These are phyloP conservation scores for Arthrobotrys sphaeroides DNA, from an alignment of 2,329 filamentous ascomycete species.

Conservation along the genomic window DNA sequence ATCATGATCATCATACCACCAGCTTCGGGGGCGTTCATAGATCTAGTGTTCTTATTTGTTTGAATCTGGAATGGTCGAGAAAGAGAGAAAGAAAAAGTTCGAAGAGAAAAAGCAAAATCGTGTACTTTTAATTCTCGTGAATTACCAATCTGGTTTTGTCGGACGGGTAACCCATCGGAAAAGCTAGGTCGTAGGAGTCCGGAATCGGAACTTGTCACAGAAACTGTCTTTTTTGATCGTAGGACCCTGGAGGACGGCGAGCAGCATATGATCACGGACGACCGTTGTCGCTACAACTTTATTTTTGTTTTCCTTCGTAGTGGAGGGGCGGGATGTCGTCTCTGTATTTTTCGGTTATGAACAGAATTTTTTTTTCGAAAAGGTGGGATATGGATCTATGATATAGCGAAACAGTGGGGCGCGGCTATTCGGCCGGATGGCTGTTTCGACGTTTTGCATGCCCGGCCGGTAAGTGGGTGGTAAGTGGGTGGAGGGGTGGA, in stretches of 20 bases:
- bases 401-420: conserved; percentile 28
- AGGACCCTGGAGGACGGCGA: conserved; percentile 45
- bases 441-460: conserved; percentile 17
- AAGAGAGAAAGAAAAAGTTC: background rate
- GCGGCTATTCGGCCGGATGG: conserved; percentile 45
- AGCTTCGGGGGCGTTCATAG: conserved; percentile 43
- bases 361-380: background rate
- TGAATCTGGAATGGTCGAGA: conserved; percentile 35
- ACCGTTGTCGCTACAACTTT: conserved; percentile 9
- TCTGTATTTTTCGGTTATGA: conserved; percentile 6
- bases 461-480: background rate
- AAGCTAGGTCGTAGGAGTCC: background rate
- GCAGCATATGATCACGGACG: conserved; percentile 35
- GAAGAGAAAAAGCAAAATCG: conserved; percentile 19
- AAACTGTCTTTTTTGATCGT: background rate
- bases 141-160: background rate
- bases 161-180: conserved; percentile 7
- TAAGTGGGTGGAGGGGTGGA: conserved; percentile 6
- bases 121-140: conserved; percentile 10
- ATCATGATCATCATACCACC: conserved; percentile 42
- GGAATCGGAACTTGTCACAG: conserved; percentile 15
- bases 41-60: conserved; percentile 33
- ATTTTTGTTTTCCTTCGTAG: conserved; percentile 20
- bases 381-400: conserved; percentile 32
- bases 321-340: conserved; percentile 47